Conservation (phyloP, 352 stramenopile species). For the Salisapilia sapeloensis region DNA sequence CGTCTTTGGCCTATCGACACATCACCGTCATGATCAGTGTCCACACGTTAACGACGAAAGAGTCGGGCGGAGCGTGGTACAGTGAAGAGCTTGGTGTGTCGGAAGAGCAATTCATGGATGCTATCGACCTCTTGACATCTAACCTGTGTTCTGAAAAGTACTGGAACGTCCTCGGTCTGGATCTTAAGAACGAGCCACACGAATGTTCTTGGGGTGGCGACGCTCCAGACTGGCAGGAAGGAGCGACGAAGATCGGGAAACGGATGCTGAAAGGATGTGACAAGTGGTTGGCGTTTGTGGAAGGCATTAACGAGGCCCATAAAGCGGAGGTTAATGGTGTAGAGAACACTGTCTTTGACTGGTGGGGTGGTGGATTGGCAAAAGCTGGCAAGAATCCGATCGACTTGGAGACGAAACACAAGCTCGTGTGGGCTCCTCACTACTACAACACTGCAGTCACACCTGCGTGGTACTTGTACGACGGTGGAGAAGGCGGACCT, state of each 20-base stretch:
- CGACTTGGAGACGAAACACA: constrained; percentile 22
- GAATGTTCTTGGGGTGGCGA: constrained; percentile 24
- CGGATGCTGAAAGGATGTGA: constrained; percentile 40
- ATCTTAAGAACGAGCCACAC: constrained; percentile 59
- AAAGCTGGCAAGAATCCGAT: constrained; percentile 19
- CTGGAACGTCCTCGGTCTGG: constrained; percentile 56
- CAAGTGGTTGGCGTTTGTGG: constrained; percentile 50
- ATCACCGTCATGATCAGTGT: constrained; percentile 56
- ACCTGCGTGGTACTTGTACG: constrained; percentile 48
- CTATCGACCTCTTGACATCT: constrained; percentile 34
- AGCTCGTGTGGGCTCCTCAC: constrained; percentile 54
- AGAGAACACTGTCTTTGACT: constrained; percentile 35
- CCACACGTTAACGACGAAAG: constrained; percentile 28
- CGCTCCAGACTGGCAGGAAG: constrained; percentile 28
- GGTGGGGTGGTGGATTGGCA: constrained; percentile 42
- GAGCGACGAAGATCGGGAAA: constrained; percentile 37
- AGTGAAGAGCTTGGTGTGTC: constrained; percentile 20
- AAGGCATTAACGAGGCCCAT: constrained; percentile 34
- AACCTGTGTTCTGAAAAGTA: constrained; percentile 31
- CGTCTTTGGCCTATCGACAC: constrained; percentile 36
- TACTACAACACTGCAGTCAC: constrained; percentile 63
- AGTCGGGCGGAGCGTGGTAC: constrained; percentile 37
- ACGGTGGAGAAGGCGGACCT: constrained; percentile 11
- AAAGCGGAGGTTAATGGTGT: constrained; percentile 16
- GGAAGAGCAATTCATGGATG: constrained; percentile 31